These are phyloP conservation scores for Fusarium sp. DNA, from an alignment of 2,329 filamentous ascomycete species.

Conservation along the genomic window DNA sequence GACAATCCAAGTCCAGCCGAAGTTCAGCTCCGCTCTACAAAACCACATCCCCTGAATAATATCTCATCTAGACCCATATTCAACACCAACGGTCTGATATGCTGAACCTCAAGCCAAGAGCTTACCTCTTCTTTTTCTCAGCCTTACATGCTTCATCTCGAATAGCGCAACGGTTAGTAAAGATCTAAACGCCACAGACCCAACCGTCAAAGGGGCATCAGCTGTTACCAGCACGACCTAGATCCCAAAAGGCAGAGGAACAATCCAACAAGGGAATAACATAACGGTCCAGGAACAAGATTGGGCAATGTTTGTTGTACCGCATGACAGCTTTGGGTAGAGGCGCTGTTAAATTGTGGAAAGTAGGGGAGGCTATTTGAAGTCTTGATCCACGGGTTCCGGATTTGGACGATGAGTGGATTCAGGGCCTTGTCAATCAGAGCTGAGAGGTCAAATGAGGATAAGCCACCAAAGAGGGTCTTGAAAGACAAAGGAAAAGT, in stretches of 20 bases:
- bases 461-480: neutral
- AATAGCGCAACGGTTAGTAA: constrained; percentile 15
- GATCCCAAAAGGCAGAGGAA: neutral
- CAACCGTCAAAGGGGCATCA: constrained; percentile 14
- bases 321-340: neutral
- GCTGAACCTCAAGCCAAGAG: constrained; percentile 3
- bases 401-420: neutral
- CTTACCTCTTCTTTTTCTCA: constrained; percentile 14
- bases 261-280: neutral
- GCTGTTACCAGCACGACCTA: constrained; percentile 16
- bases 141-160: neutral
- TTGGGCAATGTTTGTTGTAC: neutral
- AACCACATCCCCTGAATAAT: neutral
- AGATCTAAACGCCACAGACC: constrained; percentile 30
- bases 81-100: neutral
- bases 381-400: constrained; percentile 20
- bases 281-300: neutral
- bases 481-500: neutral
- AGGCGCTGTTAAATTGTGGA: neutral
- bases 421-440: neutral
- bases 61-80: neutral
- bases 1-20: neutral
- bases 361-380: constrained; percentile 10
- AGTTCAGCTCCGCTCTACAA: too few relatives aligned
- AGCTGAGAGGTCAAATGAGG: neutral